Evolutionary conservation across 1,284 basidiomycete species (phyloP).

Genomic region (Austroboletus sp.): DNA sequence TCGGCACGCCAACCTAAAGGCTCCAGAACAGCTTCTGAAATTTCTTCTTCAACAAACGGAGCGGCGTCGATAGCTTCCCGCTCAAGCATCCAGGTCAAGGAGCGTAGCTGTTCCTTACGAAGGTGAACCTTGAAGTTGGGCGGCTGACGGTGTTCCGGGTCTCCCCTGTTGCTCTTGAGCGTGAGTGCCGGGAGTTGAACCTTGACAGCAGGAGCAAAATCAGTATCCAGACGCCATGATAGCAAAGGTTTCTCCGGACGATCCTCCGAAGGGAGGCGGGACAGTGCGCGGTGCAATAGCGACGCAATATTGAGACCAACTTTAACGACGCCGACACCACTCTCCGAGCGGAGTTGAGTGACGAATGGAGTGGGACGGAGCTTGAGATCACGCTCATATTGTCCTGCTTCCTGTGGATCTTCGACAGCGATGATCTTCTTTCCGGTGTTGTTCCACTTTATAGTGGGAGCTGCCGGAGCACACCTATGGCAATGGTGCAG

Average conservation of each 20-base stretch:
- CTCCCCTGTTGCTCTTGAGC: constrained; percentile 72
- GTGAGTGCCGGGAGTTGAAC: constrained; percentile 58
- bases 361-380: constrained; percentile 81
- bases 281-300: constrained; percentile 79
- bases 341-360: constrained; percentile 75
- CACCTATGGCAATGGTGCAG: constrained; percentile 62
- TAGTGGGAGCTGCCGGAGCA: constrained; percentile 68
- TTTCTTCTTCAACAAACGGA: constrained; percentile 88
- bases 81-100: constrained; percentile 85
- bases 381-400: constrained; percentile 84
- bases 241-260: constrained; percentile 49
- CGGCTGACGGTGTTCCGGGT: constrained; percentile 72
- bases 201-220: constrained; percentile 62
- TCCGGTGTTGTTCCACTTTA: constrained; percentile 67
- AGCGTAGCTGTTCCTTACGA: constrained; percentile 82
- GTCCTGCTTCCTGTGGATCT: constrained; percentile 75
- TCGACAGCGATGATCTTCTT: constrained; percentile 67
- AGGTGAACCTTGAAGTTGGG: constrained; percentile 67
- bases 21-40: constrained; percentile 81
- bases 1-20: constrained; percentile 91
- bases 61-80: constrained; percentile 65
- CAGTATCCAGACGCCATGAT: constrained; percentile 78
- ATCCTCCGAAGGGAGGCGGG: constrained; percentile 63
- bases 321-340: constrained; percentile 63
- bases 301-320: constrained; percentile 86